Conservation (phyloP, 2,329 filamentous ascomycete genomes). For the Trichoderma koningii region DNA sequence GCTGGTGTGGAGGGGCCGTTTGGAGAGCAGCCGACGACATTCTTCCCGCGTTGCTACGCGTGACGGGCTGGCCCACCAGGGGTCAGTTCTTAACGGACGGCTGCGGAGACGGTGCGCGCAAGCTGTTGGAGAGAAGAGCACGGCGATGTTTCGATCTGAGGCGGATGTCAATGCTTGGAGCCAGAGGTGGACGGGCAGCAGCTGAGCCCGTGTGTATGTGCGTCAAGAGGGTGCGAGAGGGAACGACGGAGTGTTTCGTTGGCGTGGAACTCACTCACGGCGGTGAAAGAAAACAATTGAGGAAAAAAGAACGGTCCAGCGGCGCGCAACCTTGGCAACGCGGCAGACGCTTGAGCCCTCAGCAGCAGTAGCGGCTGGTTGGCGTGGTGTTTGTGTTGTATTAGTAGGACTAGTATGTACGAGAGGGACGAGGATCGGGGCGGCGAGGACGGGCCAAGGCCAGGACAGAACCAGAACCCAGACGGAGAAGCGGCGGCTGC, state of each 20-base stretch:
- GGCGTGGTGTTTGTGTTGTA: conserved; percentile 8
- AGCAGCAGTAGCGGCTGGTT: conserved; percentile 13
- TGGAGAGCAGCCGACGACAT: conserved; percentile 63
- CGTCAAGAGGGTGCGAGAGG: neutral
- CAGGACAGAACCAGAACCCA: too few relatives aligned
- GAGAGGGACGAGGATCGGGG: conserved; percentile 7
- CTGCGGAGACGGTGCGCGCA: conserved; percentile 5
- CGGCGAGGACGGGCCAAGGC: conserved; percentile 11
- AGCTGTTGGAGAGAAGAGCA: neutral
- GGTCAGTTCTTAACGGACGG: conserved; percentile 4
- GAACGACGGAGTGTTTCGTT: neutral
- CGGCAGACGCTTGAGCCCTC: conserved; percentile 11
- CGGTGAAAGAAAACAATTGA: neutral
- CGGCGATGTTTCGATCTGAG: neutral
- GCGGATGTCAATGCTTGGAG: neutral
- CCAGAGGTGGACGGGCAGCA: neutral
- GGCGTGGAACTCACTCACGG: neutral
- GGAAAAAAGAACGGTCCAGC: neutral
- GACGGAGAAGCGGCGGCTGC: conserved; percentile 4
- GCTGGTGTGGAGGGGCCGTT: conserved; percentile 58
- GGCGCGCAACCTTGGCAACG: conserved; percentile 8
- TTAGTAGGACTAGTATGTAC: neutral
- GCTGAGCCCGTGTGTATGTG: neutral
- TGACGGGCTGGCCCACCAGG: conserved; percentile 21
- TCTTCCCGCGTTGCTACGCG: conserved; percentile 34